These are phyloP conservation scores for Diversispora epigaea DNA, from an alignment of 192 early-diverging fungal genomes.

Conservation along the genomic window DNA sequence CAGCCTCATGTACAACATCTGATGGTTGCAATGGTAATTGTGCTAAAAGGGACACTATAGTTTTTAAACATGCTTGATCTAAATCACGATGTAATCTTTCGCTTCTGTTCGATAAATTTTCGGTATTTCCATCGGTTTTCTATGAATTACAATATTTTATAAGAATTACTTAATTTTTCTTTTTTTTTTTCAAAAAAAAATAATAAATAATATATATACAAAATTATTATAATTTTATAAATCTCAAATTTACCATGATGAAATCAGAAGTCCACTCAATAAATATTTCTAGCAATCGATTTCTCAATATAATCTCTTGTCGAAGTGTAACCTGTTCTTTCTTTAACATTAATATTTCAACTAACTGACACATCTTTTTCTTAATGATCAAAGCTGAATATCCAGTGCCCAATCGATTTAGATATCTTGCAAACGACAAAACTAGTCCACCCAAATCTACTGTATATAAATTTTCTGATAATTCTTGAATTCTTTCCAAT, in stretches of 20 bases:
- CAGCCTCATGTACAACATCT: conserved; percentile 56
- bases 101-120: conserved; percentile 45
- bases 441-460: conserved; percentile 74
- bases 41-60: conserved; percentile 65
- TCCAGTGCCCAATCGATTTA: conserved; percentile 61
- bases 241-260: conserved; percentile 45
- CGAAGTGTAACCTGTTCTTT: conserved; percentile 71
- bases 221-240: too few species aligned
- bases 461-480: conserved; percentile 54
- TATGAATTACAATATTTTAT: conserved; percentile 5
- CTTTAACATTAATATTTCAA: conserved; percentile 71
- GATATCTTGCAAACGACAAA: conserved; percentile 65
- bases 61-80: conserved; percentile 76
- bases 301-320: conserved; percentile 72
- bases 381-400: conserved; percentile 65
- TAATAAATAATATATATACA: too few species aligned
- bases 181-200: conserved; percentile 5
- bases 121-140: conserved; percentile 39
- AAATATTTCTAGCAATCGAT: conserved; percentile 68
- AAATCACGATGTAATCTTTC: conserved; percentile 72
- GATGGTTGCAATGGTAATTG: conserved; percentile 72
- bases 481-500: conserved; percentile 67
- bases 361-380: conserved; percentile 73
- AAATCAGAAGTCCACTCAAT: conserved; percentile 80
- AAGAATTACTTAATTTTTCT: neutral